Base-by-base conservation (phyloP, 2,329 filamentous ascomycete genomes). In the Microsporum ferrugineum region DNA sequence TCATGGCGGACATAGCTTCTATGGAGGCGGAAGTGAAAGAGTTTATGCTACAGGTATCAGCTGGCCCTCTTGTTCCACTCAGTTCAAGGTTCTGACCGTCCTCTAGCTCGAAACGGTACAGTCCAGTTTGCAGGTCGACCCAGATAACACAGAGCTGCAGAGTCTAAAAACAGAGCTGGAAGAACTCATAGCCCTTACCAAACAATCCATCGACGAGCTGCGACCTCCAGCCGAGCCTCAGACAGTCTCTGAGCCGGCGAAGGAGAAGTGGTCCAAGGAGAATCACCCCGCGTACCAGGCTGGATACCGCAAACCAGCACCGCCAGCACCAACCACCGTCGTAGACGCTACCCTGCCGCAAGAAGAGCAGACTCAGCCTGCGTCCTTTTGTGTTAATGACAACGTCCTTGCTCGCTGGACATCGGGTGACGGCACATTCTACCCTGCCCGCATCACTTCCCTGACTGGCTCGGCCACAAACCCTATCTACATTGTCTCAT, bases 401-500 rank as follows among this genome's bases (percentile, higher is more conserved):
- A 88, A 80, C 36, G 88, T 96, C 60, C 80, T 94, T 73, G 94
- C 92, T 55, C 91, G 92, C 75, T 99, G 91, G 89, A 78, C 88
- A 55, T 88, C 89, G 7, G 91, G 90, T 60, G 94, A 99, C 75
- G 90, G 88, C 70, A 83, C 83, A 29, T 96, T 91, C 76, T 97
- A 97, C 76, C 87, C 90, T 53, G 94, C 91, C 47, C 87, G 89
- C 69, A 95, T 99, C 73, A 92, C 90, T 58, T 91, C 88, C 59
- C 91, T 96, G 68, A 96, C 92, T 27, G 94, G 94, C 62, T 96
- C 91, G 6, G 86, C 87, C n/a, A 88, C 85, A 49, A 88, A 89
- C 59, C 92, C 91, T 39, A 89, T 96, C 65, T 99, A 96, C 73
- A 88, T 89, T 56, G 91, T 99, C 73, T 94, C 88, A 68, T 99